Percentiles rank a stretch among this genome's conserved stretches.
Conservation (phyloP, 176 grass and related monocot genomes). For the Echinochloa phyllopogon region DNA sequence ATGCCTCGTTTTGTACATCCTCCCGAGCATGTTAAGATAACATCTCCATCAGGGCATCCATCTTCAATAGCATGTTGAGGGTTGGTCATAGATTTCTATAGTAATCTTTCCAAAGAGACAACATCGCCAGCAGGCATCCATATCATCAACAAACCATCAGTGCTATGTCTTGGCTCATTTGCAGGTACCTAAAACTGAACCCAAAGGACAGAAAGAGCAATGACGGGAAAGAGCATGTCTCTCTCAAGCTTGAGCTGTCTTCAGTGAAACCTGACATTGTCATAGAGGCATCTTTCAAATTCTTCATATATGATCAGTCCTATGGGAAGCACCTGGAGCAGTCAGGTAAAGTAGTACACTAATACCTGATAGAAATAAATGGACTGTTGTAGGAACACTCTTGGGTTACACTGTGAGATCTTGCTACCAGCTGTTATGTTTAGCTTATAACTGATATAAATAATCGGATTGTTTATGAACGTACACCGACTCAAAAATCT, state of each 20-base stretch:
- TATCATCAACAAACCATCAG: background rate
- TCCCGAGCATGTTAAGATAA: too few species aligned
- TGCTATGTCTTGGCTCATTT: background rate
- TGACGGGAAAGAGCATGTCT: background rate
- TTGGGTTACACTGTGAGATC: too few species aligned
- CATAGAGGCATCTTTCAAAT: slow-evolving; percentile 2
- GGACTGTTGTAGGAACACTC: background rate
- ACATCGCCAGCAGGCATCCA: background rate
- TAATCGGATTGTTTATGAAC: background rate
- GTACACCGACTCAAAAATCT: background rate
- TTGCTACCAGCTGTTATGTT: too few species aligned
- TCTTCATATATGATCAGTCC: background rate
- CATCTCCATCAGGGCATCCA: too few species aligned
- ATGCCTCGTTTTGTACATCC: too few species aligned
- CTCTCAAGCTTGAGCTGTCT: slow-evolving; percentile 27
- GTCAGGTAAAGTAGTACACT: background rate
- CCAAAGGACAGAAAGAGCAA: slow-evolving; percentile 19
- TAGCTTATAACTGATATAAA: too few species aligned
- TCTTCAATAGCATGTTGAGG: background rate
- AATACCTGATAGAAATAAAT: background rate
- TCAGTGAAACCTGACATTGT: background rate
- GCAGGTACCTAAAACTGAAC: slow-evolving; percentile 37
- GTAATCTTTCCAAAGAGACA: background rate
- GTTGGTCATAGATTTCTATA: background rate
- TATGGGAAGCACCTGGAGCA: background rate